phyloP scores from a whole-genome alignment of 2,329 filamentous ascomycete species.

The Beauveria sp. region DNA sequence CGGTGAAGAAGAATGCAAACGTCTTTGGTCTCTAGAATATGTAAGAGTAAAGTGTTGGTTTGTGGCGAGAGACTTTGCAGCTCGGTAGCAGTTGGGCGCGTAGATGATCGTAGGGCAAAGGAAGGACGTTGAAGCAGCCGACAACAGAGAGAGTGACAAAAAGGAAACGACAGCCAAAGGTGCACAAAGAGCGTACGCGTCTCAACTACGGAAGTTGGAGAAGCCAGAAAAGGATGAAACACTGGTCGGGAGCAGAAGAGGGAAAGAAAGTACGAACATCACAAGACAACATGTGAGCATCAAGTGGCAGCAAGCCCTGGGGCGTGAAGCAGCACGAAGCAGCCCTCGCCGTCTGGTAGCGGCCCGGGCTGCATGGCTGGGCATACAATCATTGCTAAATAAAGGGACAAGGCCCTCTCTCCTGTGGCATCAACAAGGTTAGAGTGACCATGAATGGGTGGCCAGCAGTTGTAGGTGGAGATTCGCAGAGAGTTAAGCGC shows the following conservation, averaged over 20 bases:
- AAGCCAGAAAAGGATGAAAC: constrained; percentile 1
- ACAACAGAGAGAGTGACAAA: background rate
- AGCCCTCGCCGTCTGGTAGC: background rate
- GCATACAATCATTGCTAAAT: constrained; percentile 1
- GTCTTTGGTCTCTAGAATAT: too few species aligned
- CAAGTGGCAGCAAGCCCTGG: constrained; percentile 6
- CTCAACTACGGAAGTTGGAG: background rate
- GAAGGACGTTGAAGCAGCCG: background rate
- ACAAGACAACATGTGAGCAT: constrained; percentile 8
- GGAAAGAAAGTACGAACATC: background rate
- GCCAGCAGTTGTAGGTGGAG: background rate
- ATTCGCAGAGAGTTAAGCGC: background rate
- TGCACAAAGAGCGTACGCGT: constrained; percentile 8
- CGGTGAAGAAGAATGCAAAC: background rate
- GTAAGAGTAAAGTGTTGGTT: too few species aligned
- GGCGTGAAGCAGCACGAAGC: background rate
- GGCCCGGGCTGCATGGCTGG: background rate
- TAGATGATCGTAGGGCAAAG: background rate
- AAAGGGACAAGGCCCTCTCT: background rate
- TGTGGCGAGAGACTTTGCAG: background rate
- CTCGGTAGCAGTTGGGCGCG: background rate
- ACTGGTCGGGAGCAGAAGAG: background rate
- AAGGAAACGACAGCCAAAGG: background rate
- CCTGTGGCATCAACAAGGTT: background rate
- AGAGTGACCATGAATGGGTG: background rate